Evolutionary conservation across 768 basidiomycete species (phyloP), one percentile per base, ranked within the genome.

Genomic region (Rhodocollybia butyracea): DNA sequence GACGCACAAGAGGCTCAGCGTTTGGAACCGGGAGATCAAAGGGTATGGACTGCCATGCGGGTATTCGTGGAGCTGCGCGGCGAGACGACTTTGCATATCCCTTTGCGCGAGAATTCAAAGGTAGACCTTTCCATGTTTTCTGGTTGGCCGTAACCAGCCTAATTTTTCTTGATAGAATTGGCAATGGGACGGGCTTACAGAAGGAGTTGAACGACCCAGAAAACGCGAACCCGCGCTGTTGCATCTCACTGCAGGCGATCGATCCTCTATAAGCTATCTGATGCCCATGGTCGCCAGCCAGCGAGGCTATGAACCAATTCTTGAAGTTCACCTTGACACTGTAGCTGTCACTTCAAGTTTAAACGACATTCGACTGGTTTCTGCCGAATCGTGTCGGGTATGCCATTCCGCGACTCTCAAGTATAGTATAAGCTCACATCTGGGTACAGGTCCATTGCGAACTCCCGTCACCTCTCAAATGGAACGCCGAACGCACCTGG

Each of bases 61-160:
- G 69, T 98, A 4, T 90, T 91, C 60, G 68, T 97, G 22, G 89
- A 94, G 67, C 74, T 98, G 40, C 78, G 84, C 8, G 88, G 89
- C 47, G 81, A 86, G 24, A 90, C 91, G 0, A 84, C 81, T 0
- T 64, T 98, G 10, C 80, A 90, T 39, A 74, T 97, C n/a, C 96
- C 96, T 2, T 95, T 95, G 55, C 83, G 94, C 10, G 96, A 98
- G 70, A 70, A 85, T 1, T 97, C 94, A 0, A 98, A 98, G 79
- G 89, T 86, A 59, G 22, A 22, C 26, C 48, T 30, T 34, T 15
- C 32, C 19, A 31, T 32, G 38, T 15, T 42, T 22, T 27, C 21
- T 42, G 55, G 29, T 29, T 48, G 13, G 24, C 0, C 29, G 17
- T 62, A 22, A 61, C 57, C 39, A 38, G 43, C 41, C 5, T 38